Evolutionary conservation across 2,329 filamentous ascomycete species (phyloP), one percentile per base, ranked within the genome.

Genomic region (Albophoma yamanashiensis): DNA sequence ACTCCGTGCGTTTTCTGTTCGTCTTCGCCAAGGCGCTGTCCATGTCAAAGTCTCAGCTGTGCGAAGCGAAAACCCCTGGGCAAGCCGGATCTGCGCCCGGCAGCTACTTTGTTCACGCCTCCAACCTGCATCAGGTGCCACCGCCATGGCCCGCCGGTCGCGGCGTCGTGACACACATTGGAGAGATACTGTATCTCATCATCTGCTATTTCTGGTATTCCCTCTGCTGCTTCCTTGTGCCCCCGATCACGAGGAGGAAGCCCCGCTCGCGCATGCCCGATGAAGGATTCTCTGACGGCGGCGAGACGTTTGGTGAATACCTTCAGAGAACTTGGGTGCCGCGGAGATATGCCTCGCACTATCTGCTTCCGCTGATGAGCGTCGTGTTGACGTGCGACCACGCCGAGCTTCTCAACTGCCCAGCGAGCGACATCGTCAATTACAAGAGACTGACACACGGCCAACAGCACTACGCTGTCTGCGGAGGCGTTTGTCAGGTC

Each of bases 361-460:
- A 85, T 64, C 66, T 86, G 9, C 69, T 85, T 0, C 83, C 83
- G 0, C 70, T 84, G 6, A 74, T 86, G 45, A 79, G 81, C 57
- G 77, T 77, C 61, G 79, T 84, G 8, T 77, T 78, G 4, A 85
- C 82, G 1, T 85, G 81, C 64, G 75, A 80, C 0, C 82, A 84
- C 59, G 69, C 73, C 2, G 74, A 76, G 38, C 67, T 84, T 2
- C 69, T 83, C 1, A 67, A 69, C 0, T 84, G 82, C 34, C 82
- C 82, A 0, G 82, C 82, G 1, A 76, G 73, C 53, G 82, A 85
- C 59, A 60, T 84, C 5, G 73, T 78, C 27, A 75, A 74, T 15
- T 84, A 84, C 67, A 80, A 81, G 65, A 74, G 71, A 52, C 69
- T 69, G 20, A 78, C 79, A 1, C 72, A 78, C 45, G 70, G 77